phyloP scores from a whole-genome alignment of 1,284 basidiomycete genomes.

The Pholiota adiposa region DNA sequence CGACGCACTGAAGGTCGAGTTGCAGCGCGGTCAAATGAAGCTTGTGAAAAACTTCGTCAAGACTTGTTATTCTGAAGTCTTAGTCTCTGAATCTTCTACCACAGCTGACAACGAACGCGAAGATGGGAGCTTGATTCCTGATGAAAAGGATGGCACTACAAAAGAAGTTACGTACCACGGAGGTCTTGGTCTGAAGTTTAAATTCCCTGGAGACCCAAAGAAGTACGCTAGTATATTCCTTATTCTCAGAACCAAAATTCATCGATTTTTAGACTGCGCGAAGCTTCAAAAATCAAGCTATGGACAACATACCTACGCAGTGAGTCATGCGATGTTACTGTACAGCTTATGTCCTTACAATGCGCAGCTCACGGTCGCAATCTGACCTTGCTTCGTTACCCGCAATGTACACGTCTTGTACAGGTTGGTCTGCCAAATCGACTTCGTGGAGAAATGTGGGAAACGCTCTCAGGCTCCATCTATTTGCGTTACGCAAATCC shows the following conservation, averaged over 20 bases:
- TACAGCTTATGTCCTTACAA: constrained; percentile 1
- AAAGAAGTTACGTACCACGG: constrained; percentile 75
- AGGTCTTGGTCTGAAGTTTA: constrained; percentile 87
- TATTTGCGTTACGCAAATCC: constrained; percentile 90
- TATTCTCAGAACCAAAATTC: constrained; percentile 6
- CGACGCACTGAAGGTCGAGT: constrained; percentile 88
- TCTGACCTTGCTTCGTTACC: constrained; percentile 92
- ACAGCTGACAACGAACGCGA: constrained; percentile 66
- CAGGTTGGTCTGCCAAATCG: constrained; percentile 97
- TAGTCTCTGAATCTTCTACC: constrained; percentile 63
- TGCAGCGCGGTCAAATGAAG: constrained; percentile 92
- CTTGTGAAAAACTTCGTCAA: constrained; percentile 89
- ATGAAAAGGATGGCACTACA: constrained; percentile 47
- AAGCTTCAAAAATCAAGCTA: constrained; percentile 96
- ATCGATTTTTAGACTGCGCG: constrained; percentile 67
- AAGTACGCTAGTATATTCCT: constrained; percentile 57
- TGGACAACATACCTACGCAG: constrained; percentile 91
- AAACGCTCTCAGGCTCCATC: constrained; percentile 93
- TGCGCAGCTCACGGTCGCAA: constrained; percentile 82
- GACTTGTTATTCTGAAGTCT: constrained; percentile 94
- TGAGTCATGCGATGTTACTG: constrained; percentile 38
- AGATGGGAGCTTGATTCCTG: constrained; percentile 64
- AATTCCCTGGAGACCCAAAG: constrained; percentile 93
- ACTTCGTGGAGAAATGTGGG: constrained; percentile 98
- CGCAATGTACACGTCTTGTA: constrained; percentile 93